Evolutionary conservation across 1,284 basidiomycete species (phyloP), one percentile per base, ranked within the genome.

Genomic region (Peniophora sp.): DNA sequence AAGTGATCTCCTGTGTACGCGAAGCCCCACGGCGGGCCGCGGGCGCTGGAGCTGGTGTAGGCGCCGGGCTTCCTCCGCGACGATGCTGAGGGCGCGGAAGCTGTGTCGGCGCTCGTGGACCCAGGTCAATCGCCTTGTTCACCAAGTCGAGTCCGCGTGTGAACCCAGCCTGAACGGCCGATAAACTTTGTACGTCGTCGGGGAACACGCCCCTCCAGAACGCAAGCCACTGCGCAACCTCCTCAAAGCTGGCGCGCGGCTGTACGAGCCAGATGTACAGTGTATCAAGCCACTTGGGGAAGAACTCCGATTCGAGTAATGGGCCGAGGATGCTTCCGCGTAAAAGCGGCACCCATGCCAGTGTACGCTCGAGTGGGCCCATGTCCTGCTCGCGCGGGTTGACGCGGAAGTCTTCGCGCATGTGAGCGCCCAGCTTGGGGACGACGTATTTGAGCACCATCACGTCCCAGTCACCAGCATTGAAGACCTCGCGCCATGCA

Each of bases 281-380:
- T n/a, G 90, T 82, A 43, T 92, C 83, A 48, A 99, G 75, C 94
- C 94, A 99, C 63, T 95, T 94, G 2, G 92, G 90, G 77, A 98
- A 97, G 72, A 99, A 96, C 61, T 93, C 92, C 8, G 78, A 76
- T 64, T 95, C 90, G 55, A 97, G 70, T 6, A 98, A 68, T 60
- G 92, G 88, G 1, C 83, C 77, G 56, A 95, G 75, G 54, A 93
- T 81, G 1, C 87, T 85, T 0, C 80, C 68, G 3, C 91, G 84
- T 27, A 99, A 70, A 43, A 92, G 72, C 22, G 68, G 61, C 16
- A 72, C 72, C 97, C 97, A 99, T 0, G 73, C 72, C 43, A 98
- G 70, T 11, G 93, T 85, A 47, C 74, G 73, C n/a, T 85, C 71
- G 32, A 99, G 73, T 0, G 90, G 86, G n/a, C 73, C 74, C 81